A percentile compares a stretch with the other conserved stretches of the same genome.
Conservation (phyloP, 345 rosid genomes). For the Hypericum androsaemum region DNA sequence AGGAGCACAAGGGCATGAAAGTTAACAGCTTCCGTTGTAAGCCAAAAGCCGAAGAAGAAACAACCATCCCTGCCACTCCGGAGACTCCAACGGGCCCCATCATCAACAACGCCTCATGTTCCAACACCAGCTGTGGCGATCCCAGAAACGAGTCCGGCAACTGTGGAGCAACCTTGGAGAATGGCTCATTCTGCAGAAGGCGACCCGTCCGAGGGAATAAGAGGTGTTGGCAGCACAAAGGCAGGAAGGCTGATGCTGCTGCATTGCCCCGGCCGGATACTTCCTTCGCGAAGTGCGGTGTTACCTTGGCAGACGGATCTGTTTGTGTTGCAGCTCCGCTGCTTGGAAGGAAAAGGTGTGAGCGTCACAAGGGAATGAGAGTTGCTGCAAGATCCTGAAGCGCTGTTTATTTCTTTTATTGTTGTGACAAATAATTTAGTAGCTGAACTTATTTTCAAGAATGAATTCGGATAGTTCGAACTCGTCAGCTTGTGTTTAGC, state of each 20-base stretch:
- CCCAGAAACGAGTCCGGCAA: neutral
- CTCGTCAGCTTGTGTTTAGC: too few relatives aligned
- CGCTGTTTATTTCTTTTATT: too few relatives aligned
- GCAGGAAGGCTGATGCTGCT: slow-evolving; percentile 6
- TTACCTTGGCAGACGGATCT: slow-evolving; percentile 14
- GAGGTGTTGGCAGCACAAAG: slow-evolving; percentile 59
- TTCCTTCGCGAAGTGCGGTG: slow-evolving; percentile 17
- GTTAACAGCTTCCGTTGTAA: slow-evolving; percentile 22
- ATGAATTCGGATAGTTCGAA: too few relatives aligned
- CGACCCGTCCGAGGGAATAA: slow-evolving; percentile 28
- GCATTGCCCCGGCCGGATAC: neutral
- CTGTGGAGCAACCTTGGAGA: slow-evolving; percentile 42
- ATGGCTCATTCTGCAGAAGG: slow-evolving; percentile 40
- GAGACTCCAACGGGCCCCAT: slow-evolving; percentile 3
- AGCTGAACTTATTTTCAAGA: too few relatives aligned
- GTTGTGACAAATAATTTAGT: too few relatives aligned
- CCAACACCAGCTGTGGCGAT: too few relatives aligned
- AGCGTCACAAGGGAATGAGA: slow-evolving; percentile 18
- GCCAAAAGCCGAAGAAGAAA: slow-evolving; percentile 5
- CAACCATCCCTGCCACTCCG: neutral
- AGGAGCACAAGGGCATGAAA: slow-evolving; percentile 61
- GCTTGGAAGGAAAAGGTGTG: slow-evolving; percentile 15
- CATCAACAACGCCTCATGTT: slow-evolving; percentile 4
- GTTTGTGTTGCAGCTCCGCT: slow-evolving; percentile 21
- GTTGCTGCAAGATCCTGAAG: neutral